Evolutionary conservation across 352 stramenopile genomes (phyloP).

Genomic region (Phytophthora agathidicida): DNA sequence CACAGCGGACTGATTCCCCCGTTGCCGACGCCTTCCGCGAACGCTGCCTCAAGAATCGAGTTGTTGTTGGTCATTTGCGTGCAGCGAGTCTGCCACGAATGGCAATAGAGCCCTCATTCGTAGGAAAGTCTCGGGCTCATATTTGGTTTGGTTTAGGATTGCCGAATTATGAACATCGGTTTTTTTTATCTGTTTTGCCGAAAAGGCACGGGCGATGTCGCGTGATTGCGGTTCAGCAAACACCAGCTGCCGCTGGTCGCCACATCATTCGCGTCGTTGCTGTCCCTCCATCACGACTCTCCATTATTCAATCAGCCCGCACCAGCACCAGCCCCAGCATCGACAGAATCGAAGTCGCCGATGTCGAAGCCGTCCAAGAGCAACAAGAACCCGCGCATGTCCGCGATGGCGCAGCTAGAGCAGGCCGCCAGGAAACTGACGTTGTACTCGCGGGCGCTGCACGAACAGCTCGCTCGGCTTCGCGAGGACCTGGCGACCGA

Average conservation of each 20-base stretch:
- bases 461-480: conserved; percentile 45
- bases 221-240: conserved; percentile 29
- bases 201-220: conserved; percentile 16
- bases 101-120: conserved; percentile 18
- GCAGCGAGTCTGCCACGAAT: neutral
- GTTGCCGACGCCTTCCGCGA: conserved; percentile 22
- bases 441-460: conserved; percentile 46
- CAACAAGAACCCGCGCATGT: conserved; percentile 17
- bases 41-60: conserved; percentile 10
- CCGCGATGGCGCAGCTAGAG: conserved; percentile 46
- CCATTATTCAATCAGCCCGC: conserved; percentile 31
- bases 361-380: conserved; percentile 39
- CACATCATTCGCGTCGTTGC: conserved; percentile 28
- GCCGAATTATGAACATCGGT: conserved; percentile 23
- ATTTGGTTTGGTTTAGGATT: neutral
- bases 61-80: neutral
- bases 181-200: conserved; percentile 17
- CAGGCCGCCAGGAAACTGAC: conserved; percentile 56
- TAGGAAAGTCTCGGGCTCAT: conserved; percentile 22
- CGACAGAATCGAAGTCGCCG: too few relatives aligned
- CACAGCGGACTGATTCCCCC: conserved; percentile 6
- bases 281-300: neutral
- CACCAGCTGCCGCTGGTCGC: conserved; percentile 31
- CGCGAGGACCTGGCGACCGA: conserved; percentile 41
- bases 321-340: conserved; percentile 1